phyloP scores from a whole-genome alignment of 2,329 filamentous ascomycete species.

The Colletotrichum chrysophilum region DNA sequence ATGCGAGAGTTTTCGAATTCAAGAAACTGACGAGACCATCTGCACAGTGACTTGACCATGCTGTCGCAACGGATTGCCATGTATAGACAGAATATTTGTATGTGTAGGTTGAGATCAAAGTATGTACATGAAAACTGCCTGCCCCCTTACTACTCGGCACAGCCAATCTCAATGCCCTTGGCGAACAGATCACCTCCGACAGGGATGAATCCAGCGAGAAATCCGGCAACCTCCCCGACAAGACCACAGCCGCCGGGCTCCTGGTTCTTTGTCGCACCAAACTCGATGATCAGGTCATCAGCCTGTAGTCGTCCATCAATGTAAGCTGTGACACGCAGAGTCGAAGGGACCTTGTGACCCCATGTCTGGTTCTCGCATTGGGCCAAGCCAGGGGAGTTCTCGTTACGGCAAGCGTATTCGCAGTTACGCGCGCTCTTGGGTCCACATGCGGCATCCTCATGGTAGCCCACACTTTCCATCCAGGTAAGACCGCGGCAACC shows the following conservation, averaged over 20 bases:
- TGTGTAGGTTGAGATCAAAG: background rate
- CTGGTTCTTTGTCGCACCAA: background rate
- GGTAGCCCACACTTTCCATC: slow-evolving; percentile 15
- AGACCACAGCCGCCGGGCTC: slow-evolving; percentile 12
- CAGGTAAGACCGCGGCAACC: slow-evolving; percentile 18
- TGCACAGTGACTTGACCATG: background rate
- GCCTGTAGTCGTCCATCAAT: slow-evolving; percentile 18
- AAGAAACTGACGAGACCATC: background rate
- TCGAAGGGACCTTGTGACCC: slow-evolving; percentile 21
- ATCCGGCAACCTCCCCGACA: slow-evolving; percentile 9
- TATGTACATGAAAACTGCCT: background rate
- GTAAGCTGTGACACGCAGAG: slow-evolving; percentile 19
- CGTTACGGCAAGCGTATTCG: slow-evolving; percentile 6
- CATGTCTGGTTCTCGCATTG: slow-evolving; percentile 18
- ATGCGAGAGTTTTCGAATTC: background rate
- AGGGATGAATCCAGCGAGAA: slow-evolving; percentile 15
- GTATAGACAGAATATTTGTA: background rate
- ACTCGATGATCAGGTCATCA: slow-evolving; percentile 21
- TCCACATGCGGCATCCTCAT: background rate
- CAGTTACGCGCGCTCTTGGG: background rate
- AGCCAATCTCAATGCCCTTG: slow-evolving; percentile 13
- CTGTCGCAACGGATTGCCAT: background rate
- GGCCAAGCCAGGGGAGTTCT: slow-evolving; percentile 5
- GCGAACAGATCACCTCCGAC: slow-evolving; percentile 8
- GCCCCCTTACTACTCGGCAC: background rate